These are phyloP conservation scores for Mytilinidion resinicola DNA, from an alignment of 495 filamentous ascomycete species.

Conservation along the genomic window DNA sequence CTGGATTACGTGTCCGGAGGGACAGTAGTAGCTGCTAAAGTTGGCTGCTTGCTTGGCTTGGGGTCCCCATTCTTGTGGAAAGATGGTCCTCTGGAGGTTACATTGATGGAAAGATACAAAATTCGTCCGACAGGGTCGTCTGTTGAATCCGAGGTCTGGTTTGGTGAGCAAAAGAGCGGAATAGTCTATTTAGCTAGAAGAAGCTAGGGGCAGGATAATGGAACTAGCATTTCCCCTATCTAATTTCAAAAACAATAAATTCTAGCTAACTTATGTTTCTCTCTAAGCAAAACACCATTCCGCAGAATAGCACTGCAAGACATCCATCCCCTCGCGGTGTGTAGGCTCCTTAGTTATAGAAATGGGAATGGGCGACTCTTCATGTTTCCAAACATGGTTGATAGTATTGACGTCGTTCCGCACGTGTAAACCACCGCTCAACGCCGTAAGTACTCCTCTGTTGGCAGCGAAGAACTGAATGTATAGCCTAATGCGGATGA, in stretches of 20 bases:
- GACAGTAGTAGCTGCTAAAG: conserved; percentile 15
- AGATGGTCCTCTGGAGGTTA: conserved; percentile 13
- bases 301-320: no score
- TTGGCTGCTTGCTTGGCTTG: conserved; percentile 19
- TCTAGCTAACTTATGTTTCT: no score
- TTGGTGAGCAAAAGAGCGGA: conserved; percentile 16
- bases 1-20: conserved; percentile 8
- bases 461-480: no score
- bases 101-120: conserved; percentile 9
- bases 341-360: background rate
- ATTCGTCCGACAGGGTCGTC: conserved; percentile 8
- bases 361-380: conserved; percentile 1
- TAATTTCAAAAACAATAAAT: conserved; percentile 6
- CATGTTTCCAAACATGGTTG: conserved; percentile 3
- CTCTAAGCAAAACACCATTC: background rate
- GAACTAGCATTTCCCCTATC: conserved; percentile 6
- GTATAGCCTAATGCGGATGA: no score
- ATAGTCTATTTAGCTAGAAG: conserved; percentile 12
- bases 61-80: conserved; percentile 17
- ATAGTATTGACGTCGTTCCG: conserved; percentile 1
- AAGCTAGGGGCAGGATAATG: conserved; percentile 9
- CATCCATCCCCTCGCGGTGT: no score
- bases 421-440: background rate
- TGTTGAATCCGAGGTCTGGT: conserved; percentile 14
- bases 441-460: no score